Evolutionary conservation across 306 rosid genomes (phyloP).

Genomic region (Sphenostylis stenocarpa): DNA sequence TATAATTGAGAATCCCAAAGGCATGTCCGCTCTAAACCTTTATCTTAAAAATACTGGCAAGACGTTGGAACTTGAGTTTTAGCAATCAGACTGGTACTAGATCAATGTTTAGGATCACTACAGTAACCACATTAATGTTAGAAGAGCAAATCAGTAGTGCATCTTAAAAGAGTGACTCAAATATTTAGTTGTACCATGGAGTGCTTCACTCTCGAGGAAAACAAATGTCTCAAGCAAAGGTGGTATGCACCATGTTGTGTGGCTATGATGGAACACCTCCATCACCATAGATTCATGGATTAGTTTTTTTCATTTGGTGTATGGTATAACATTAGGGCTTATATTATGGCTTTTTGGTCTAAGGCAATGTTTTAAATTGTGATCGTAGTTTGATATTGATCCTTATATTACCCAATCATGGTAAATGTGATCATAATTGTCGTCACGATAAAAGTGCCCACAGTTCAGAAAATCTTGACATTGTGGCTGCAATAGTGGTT

Average conservation of each 20-base stretch:
- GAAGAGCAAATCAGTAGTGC: neutral
- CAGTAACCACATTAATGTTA: neutral
- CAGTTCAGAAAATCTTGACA: too few relatives aligned
- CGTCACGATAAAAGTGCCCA: neutral
- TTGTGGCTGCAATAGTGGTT: neutral
- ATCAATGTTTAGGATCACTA: neutral
- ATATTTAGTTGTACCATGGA: neutral
- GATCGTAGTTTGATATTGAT: neutral
- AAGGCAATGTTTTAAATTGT: neutral
- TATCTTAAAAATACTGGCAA: neutral
- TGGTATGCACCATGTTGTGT: neutral
- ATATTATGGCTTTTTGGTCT: neutral
- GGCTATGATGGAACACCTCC: neutral
- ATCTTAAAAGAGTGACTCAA: neutral
- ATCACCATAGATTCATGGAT: neutral
- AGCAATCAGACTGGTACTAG: neutral
- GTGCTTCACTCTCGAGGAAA: neutral
- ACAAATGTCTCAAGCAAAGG: neutral
- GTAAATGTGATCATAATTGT: neutral
- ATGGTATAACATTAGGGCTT: neutral
- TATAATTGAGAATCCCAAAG: too few relatives aligned
- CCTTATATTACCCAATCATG: neutral
- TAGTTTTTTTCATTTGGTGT: neutral
- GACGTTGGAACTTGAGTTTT: neutral
- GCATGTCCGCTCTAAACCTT: neutral